A percentile compares a stretch with the other conserved stretches of the same genome.
These are phyloP conservation scores for Nicotiana benthamiana DNA, from an alignment of 257 asterid species.

Conservation along the genomic window DNA sequence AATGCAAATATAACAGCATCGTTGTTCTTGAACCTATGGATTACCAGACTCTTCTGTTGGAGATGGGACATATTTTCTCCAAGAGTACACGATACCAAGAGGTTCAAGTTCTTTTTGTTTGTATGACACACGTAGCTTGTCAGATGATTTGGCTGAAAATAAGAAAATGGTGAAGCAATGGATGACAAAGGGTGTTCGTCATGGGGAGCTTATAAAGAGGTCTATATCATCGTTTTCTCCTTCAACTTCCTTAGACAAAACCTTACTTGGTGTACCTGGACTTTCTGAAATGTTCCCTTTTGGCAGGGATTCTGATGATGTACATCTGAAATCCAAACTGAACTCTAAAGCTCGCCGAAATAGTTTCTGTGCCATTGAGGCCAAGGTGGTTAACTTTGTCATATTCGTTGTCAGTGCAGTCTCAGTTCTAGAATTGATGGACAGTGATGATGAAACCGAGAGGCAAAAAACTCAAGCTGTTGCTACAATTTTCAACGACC, in stretches of 20 bases:
- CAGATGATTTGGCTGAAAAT: conserved; percentile 39
- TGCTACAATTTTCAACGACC: conserved; percentile 36
- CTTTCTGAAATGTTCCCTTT: conserved; percentile 6
- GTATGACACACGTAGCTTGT: conserved; percentile 64
- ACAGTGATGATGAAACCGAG: conserved; percentile 28
- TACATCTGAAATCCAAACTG: conserved; percentile 28
- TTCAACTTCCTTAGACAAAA: not conserved
- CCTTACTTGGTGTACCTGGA: not conserved
- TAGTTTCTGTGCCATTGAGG: conserved; percentile 9
- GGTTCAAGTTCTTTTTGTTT: conserved; percentile 49
- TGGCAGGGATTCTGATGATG: conserved; percentile 54
- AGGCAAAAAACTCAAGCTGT: conserved; percentile 30
- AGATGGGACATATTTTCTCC: conserved; percentile 64
- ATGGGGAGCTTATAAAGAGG: conserved; percentile 63
- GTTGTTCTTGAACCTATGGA: not conserved
- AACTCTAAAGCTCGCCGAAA: conserved; percentile 33
- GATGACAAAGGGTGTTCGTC: conserved; percentile 65
- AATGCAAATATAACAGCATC: not conserved
- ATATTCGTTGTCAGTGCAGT: conserved; percentile 68
- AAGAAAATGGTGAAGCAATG: conserved; percentile 32
- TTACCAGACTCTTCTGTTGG: conserved; percentile 39
- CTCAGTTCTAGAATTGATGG: conserved; percentile 55
- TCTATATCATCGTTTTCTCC: conserved; percentile 4
- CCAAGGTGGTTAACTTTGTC: conserved; percentile 45
- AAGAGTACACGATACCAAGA: conserved; percentile 60